Evolutionary conservation across 2,329 filamentous ascomycete species (phyloP), one percentile per base, ranked within the genome.

Genomic region (Rhytidhysteron rufulum): DNA sequence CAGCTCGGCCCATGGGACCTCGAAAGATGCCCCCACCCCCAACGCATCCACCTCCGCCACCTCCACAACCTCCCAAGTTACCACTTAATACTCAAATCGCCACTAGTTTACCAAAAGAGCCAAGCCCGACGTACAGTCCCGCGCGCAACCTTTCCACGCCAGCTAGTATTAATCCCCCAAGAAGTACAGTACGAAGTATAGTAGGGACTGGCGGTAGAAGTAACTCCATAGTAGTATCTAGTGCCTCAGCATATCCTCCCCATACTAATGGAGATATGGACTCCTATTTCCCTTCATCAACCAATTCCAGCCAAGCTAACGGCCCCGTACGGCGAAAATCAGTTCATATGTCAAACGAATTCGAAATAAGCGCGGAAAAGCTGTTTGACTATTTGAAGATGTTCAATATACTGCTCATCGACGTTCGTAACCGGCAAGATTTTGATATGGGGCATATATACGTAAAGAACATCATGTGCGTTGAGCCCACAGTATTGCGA

Each of bases 401-500:
- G 43, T 88, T 68, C 67, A 82, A 67, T 45, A 74, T 96, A 18
- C 69, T 98, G 10, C 63, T 97, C 18, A 88, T 98, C 49, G 93
- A 98, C 63, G 81, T 96, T 31, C 83, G 93, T 29, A 72, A 79
- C 41, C 82, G 93, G 19, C 80, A 86, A 39, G 79, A 86, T 7
- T 98, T 87, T 58, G 88, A 97, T 51, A 77, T 84, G 34, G 93
- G 93, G 0, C 93, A 98, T 60, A 89, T 98, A 48, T 85, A 86
- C 70, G 82, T 86, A 5, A 83, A 83, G 41, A 83, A 80, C 5
- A 86, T 89, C 29, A 88, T 98, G 32, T 98, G 93, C 63, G 79
- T 98, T 44, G 93, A 98, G 55, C 88, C 90, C 18, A 78, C 94
- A 32, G 78, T 84, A 8, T 64, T 88, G 34, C 79, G 86, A 40